A percentile compares a stretch with the other conserved stretches of the same genome.
Evolutionary conservation across 1,284 basidiomycete genomes (phyloP).

Genomic region (Kwoniella shivajii): DNA sequence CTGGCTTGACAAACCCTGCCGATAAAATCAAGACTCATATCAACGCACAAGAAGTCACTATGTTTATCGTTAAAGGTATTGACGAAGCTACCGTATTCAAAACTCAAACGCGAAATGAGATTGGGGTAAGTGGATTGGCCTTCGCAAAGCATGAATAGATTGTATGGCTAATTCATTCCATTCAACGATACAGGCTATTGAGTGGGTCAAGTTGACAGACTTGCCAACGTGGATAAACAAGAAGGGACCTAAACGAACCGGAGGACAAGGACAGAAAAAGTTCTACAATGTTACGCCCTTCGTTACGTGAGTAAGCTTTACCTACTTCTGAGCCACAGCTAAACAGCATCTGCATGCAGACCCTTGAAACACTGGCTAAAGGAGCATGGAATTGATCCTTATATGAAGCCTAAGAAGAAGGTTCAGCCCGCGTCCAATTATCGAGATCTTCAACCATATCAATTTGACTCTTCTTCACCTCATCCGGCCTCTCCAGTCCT

Average conservation of each 20-base stretch:
- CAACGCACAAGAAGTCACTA: slow-evolving; percentile 82
- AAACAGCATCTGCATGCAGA: slow-evolving; percentile 11
- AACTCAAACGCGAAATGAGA: slow-evolving; percentile 96
- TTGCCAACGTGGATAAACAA: slow-evolving; percentile 91
- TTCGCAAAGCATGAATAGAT: not conserved
- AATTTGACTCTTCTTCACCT: slow-evolving; percentile 25
- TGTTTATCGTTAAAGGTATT: slow-evolving; percentile 90
- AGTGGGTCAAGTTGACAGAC: slow-evolving; percentile 90
- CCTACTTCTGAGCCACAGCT: not conserved
- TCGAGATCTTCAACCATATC: slow-evolving; percentile 42
- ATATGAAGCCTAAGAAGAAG: slow-evolving; percentile 24
- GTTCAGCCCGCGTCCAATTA: not conserved
- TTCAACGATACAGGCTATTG: slow-evolving; percentile 93
- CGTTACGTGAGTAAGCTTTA: slow-evolving; percentile 68
- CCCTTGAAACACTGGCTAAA: slow-evolving; percentile 46
- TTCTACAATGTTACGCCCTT: slow-evolving; percentile 97
- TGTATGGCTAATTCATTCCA: slow-evolving; percentile 1
- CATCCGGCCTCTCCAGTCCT: slow-evolving; percentile 14
- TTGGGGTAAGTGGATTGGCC: slow-evolving; percentile 70
- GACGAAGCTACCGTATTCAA: slow-evolving; percentile 86
- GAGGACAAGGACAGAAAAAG: slow-evolving; percentile 60
- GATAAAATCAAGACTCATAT: slow-evolving; percentile 85
- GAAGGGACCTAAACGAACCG: slow-evolving; percentile 55
- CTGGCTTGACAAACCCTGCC: slow-evolving; percentile 66
- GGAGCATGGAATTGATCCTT: slow-evolving; percentile 35